Evolutionary conservation across 768 basidiomycete genomes (phyloP).

Genomic region (Strobilomyces echinocephalus): DNA sequence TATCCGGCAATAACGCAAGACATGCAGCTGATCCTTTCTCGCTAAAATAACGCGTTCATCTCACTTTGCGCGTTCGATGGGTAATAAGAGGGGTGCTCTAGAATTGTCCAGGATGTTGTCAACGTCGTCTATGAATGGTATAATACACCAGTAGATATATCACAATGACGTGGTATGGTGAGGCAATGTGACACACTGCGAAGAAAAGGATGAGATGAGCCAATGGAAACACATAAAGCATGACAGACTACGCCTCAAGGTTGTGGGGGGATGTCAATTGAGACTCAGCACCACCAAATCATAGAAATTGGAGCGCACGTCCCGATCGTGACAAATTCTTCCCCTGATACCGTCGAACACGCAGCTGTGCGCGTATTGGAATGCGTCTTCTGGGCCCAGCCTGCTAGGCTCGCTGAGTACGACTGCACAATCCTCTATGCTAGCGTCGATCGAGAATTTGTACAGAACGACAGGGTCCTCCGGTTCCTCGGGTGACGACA

Average conservation of each 20-base stretch:
- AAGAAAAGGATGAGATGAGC: not conserved
- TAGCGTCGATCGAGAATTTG: conserved; percentile 21
- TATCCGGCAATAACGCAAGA: too few species aligned
- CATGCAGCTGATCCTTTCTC: not conserved
- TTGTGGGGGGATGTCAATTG: conserved; percentile 1
- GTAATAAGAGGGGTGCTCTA: not conserved
- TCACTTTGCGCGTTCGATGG: not conserved
- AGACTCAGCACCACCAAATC: conserved; percentile 16
- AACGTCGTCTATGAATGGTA: not conserved
- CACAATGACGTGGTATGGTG: not conserved
- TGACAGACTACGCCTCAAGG: not conserved
- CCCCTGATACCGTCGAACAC: conserved; percentile 19
- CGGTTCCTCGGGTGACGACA: not conserved
- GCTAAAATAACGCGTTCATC: not conserved
- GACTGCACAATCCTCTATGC: conserved; percentile 10
- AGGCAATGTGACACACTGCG: not conserved
- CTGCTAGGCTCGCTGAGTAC: conserved; percentile 11
- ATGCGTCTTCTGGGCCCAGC: conserved; percentile 6
- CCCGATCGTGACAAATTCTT: conserved; percentile 13
- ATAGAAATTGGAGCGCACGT: not conserved
- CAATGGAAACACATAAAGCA: not conserved
- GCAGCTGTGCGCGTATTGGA: not conserved
- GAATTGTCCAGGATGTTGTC: not conserved
- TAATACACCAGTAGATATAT: not conserved
- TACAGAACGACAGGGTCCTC: conserved; percentile 1